Conservation (phyloP, 2,329 filamentous ascomycete species). For the Talaromyces verruculosus region DNA sequence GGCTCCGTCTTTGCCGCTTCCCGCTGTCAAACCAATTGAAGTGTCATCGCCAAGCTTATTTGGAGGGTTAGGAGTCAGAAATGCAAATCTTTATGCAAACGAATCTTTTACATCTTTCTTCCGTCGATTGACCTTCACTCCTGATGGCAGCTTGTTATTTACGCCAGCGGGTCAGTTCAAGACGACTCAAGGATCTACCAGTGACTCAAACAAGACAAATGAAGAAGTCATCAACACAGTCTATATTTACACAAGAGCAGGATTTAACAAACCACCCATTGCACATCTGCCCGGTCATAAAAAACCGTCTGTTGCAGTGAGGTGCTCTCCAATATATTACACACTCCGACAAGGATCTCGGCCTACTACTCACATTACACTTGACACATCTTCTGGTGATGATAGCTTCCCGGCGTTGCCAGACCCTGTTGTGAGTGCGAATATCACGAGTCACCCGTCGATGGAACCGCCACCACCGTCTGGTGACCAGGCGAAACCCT, state of each 20-base stretch:
- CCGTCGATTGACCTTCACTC: constrained; percentile 86
- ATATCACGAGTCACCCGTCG: constrained; percentile 43
- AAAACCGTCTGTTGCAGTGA: constrained; percentile 94
- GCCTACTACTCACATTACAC: constrained; percentile 82
- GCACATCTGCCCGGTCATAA: constrained; percentile 95
- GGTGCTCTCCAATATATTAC: constrained; percentile 89
- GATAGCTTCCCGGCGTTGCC: constrained; percentile 81
- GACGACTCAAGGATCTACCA: constrained; percentile 66
- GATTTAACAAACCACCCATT: constrained; percentile 93
- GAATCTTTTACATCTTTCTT: constrained; percentile 98
- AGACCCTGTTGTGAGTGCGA: constrained; percentile 68
- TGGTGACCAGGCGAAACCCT: constrained; percentile 53
- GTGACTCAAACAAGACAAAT: constrained; percentile 67
- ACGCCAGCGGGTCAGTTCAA: constrained; percentile 97
- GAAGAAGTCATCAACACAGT: constrained; percentile 96
- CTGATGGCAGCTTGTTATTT: constrained; percentile 88
- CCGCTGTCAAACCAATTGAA: constrained; percentile 92
- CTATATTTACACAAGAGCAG: constrained; percentile 94
- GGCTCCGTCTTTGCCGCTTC: constrained; percentile 87
- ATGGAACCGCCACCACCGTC: constrained; percentile 72
- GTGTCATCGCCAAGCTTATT: constrained; percentile 74
- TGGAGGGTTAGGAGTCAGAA: constrained; percentile 67
- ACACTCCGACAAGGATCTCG: constrained; percentile 68
- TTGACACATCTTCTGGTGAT: constrained; percentile 87
- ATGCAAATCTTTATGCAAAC: constrained; percentile 89